A percentile compares a stretch with the other conserved stretches of the same genome.
Conservation (phyloP, 768 basidiomycete genomes). For the Suillus decipiens region DNA sequence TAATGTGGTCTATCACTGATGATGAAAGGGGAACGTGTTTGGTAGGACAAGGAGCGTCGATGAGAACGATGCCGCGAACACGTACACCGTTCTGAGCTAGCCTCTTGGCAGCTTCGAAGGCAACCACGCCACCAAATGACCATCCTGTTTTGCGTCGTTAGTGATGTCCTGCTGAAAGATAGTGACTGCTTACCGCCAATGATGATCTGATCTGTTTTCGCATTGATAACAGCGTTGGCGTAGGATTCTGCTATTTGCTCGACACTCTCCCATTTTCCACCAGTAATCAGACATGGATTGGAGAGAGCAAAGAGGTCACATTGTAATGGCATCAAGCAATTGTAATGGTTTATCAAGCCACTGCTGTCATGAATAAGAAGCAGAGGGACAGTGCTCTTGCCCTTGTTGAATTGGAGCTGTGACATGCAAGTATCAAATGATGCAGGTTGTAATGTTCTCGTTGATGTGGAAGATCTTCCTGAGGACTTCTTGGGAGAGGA, state of each 20-base stretch:
- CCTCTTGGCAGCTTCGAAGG: slow-evolving; percentile 62
- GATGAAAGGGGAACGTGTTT: slow-evolving; percentile 54
- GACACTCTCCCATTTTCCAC: slow-evolving; percentile 49
- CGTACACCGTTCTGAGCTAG: slow-evolving; percentile 40
- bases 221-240: slow-evolving; percentile 24
- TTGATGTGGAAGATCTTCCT: background rate
- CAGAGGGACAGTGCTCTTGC: slow-evolving; percentile 39
- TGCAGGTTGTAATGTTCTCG: background rate
- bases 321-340: slow-evolving; percentile 45
- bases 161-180: slow-evolving; percentile 15
- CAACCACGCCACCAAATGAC: slow-evolving; percentile 78
- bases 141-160: slow-evolving; percentile 48
- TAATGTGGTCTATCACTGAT: slow-evolving; percentile 47
- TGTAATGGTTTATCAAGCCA: slow-evolving; percentile 55
- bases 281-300: slow-evolving; percentile 52
- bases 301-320: slow-evolving; percentile 62
- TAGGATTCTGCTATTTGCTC: slow-evolving; percentile 56
- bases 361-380: slow-evolving; percentile 77
- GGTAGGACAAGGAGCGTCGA: slow-evolving; percentile 66
- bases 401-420: slow-evolving; percentile 38
- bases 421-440: background rate
- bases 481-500: background rate
- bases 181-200: slow-evolving; percentile 20
- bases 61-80: slow-evolving; percentile 61
- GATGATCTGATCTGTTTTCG: background rate